Evolutionary conservation across 2,329 filamentous ascomycete species (phyloP), one percentile per base, ranked within the genome.

Genomic region (Venturia asperata): DNA sequence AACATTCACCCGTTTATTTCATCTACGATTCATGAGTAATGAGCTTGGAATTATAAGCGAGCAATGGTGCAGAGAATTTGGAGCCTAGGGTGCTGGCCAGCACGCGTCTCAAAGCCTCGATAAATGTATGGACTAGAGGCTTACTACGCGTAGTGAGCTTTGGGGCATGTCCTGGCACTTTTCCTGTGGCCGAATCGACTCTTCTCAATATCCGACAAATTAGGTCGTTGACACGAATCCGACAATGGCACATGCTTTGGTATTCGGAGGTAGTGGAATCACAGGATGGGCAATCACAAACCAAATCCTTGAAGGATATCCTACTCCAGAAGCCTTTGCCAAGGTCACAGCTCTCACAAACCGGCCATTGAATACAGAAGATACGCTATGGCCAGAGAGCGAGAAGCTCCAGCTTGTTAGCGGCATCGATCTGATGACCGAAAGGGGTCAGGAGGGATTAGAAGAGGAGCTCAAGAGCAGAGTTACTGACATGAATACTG

Each of bases 201-300:
- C 5, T 56, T 21, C 4, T 56, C 4, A 9, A 6, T 55, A 2
- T 7, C 43, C n/a, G n/a, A n/a, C n/a, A n/a, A n/a, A n/a, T n/a
- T n/a, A n/a, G n/a, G n/a, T n/a, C n/a, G n/a, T n/a, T 19, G 13
- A 34, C 49, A 17, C 49, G 30, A 11, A 30, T 37, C 34, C 24
- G 17, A 65, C 17, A 11, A 65, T 65, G 64, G 39, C 42, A 65
- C 73, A 77, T 49, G 77, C 77, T 2, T 72, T 79, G 10, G 73
- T 79, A 21, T 78, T 78, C 60, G 78, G 78, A 41, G 74, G 74
- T 56, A 76, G 75, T 11, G 77, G 78, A 10, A 76, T 80, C 45
- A 74, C 72, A 61, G 77, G 77, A 55, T 80, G 77, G 78, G 74
- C 77, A 7, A 72, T 78, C 43, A 72, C 77, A 21, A 77, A 79